phyloP scores from a whole-genome alignment of 2,329 filamentous ascomycete genomes.

The Stemphylium beticola region DNA sequence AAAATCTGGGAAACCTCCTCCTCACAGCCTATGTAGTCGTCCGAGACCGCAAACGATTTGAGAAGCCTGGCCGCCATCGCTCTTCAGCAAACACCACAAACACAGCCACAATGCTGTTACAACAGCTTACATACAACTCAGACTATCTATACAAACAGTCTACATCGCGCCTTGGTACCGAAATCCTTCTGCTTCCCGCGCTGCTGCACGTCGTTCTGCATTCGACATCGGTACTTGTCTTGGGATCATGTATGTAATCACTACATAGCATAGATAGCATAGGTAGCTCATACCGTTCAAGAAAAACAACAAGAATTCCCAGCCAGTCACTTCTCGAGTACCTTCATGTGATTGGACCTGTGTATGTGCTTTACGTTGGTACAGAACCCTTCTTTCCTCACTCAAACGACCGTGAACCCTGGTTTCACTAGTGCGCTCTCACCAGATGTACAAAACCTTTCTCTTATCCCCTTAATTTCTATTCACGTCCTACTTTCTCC shows the following conservation, averaged over 20 bases:
- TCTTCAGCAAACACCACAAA: background rate
- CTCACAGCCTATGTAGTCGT: background rate
- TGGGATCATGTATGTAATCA: constrained; percentile 1
- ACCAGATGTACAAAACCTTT: background rate
- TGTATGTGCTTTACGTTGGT: background rate
- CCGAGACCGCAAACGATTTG: too few species aligned
- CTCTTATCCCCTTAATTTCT: background rate
- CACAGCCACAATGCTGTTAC: background rate
- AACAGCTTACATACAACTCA: background rate
- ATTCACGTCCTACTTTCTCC: background rate
- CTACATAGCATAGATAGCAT: background rate
- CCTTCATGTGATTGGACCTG: background rate
- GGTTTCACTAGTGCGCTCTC: background rate
- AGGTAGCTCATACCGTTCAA: background rate
- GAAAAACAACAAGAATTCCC: background rate
- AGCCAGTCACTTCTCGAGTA: background rate
- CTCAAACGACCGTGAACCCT: background rate
- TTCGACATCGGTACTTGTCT: background rate
- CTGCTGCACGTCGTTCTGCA: background rate
- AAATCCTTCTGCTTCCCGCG: background rate
- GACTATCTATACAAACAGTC: background rate
- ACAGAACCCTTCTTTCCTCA: background rate
- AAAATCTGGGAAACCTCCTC: background rate
- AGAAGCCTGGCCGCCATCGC: background rate
- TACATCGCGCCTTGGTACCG: background rate